Evolutionary conservation across 2,329 filamentous ascomycete genomes (phyloP), one percentile per base, ranked within the genome.

Genomic region (Diaporthe nobilis): DNA sequence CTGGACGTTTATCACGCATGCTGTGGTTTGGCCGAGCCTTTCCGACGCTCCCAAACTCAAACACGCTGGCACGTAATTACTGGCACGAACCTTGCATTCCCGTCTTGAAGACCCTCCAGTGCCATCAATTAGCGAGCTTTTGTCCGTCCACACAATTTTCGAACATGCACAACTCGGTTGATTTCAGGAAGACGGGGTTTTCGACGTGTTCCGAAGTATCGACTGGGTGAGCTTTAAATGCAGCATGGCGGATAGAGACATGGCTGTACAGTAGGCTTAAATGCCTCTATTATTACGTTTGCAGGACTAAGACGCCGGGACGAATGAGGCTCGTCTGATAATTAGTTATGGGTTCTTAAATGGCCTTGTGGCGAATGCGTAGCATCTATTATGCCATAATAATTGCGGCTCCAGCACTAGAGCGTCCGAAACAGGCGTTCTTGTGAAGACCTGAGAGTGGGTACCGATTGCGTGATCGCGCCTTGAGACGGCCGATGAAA

Each of bases 391-490:
- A 61, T 72, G 2, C 70, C 39, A 72, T 61, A 61, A 60, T 20
- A 49, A 61, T 61, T 72, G 55, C 55, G 47, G 70, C 70, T 28
- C 42, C 42, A 61, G 55, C 15, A 25, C 53, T 61, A 51, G 42
- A 37, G 39, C 28, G 15, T 34, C 25, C 39, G 61, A 60, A 25
- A 71, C 49, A 71, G 67, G 49, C 31, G 20, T 47, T n/a, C 1
- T 31, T 31, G 2, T 20, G 39, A 58, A 58, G 17, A 51, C 20
- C 20, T 72, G 7, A 72, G 15, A 61, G 70, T 72, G 70, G 70
- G 42, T 60, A 58, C 31, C 55, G 15, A 72, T 72, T 72, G 70
- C 70, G 70, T 72, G 70, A 61, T 49, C 42, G 55, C 28, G 39
- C 20, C 55, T 7, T 72, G 39, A 25, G 55, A 72, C 70, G 70